A percentile compares a stretch with the other conserved stretches of the same genome.
Conservation (phyloP, 2,329 filamentous ascomycete species). For the Tolypocladium tropicale region DNA sequence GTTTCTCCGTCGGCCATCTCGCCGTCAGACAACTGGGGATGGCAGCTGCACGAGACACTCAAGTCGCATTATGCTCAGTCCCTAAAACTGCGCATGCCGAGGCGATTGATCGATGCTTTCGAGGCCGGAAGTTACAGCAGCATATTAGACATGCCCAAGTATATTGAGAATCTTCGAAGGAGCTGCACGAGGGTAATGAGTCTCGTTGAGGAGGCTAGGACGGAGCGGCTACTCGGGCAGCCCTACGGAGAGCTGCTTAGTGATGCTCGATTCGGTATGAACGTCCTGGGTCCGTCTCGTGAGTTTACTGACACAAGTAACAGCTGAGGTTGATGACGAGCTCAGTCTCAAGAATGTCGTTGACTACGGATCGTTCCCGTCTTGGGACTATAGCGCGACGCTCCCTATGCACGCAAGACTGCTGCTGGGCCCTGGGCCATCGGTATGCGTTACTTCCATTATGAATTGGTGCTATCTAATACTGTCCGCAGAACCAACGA, state of each 20-base stretch:
- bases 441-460: slow-evolving; percentile 25
- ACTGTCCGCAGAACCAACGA: slow-evolving; percentile 30
- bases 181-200: slow-evolving; percentile 45
- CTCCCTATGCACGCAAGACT: slow-evolving; percentile 32
- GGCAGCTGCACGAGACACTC: slow-evolving; percentile 29
- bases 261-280: slow-evolving; percentile 36
- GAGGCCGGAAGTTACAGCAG: slow-evolving; percentile 39
- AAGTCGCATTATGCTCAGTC: slow-evolving; percentile 35
- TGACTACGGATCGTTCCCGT: slow-evolving; percentile 43
- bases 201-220: slow-evolving; percentile 39
- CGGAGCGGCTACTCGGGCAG: slow-evolving; percentile 30
- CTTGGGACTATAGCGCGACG: slow-evolving; percentile 28
- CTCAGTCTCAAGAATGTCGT: slow-evolving; percentile 31
- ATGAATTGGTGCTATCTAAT: neutral
- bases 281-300: rapidly evolving
- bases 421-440: slow-evolving; percentile 39
- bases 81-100: slow-evolving; percentile 34
- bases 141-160: slow-evolving; percentile 34
- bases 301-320: slow-evolving; percentile 4
- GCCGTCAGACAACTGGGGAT: slow-evolving; percentile 19
- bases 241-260: slow-evolving; percentile 30
- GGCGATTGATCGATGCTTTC: slow-evolving; percentile 34
- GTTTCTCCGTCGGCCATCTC: slow-evolving; percentile 32
- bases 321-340: slow-evolving; percentile 31
- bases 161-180: slow-evolving; percentile 30